These are phyloP conservation scores for Podospora australis DNA, from an alignment of 495 filamentous ascomycete species.

Conservation along the genomic window DNA sequence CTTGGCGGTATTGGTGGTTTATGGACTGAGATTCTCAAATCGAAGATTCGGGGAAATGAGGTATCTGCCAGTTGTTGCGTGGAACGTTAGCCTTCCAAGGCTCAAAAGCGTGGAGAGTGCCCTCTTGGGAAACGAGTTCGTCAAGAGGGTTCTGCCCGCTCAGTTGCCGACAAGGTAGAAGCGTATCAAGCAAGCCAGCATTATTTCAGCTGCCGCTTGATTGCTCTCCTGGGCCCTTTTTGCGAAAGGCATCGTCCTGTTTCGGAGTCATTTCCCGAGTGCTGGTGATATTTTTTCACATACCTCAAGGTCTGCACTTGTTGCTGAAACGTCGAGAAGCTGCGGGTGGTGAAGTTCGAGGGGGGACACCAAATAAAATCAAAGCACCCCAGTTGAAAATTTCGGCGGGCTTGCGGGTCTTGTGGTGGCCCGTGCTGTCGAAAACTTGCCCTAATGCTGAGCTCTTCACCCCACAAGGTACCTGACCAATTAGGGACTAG, in stretches of 20 bases:
- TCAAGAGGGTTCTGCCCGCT: slow-evolving; percentile 88
- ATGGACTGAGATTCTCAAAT: slow-evolving; percentile 73
- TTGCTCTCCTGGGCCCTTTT: slow-evolving; percentile 48
- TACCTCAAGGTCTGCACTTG: slow-evolving; percentile 32
- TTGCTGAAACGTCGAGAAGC: slow-evolving; percentile 8
- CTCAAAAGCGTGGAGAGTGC: slow-evolving; percentile 85
- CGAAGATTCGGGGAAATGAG: slow-evolving; percentile 55
- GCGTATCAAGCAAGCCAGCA: slow-evolving; percentile 53
- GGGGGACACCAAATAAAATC: slow-evolving; percentile 2
- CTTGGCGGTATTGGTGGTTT: slow-evolving; percentile 55
- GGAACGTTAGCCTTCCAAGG: slow-evolving; percentile 72
- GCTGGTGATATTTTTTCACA: slow-evolving; percentile 21
- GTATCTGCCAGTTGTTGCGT: slow-evolving; percentile 54
- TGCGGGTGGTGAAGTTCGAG: slow-evolving; percentile 11
- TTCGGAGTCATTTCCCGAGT: slow-evolving; percentile 27
- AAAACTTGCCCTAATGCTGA: slow-evolving; percentile 23
- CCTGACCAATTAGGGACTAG: slow-evolving; percentile 1
- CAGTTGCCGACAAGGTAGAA: slow-evolving; percentile 62
- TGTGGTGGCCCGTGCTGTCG: slow-evolving; percentile 23
- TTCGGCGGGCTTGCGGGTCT: slow-evolving; percentile 1
- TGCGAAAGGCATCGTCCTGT: slow-evolving; percentile 36
- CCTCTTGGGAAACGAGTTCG: slow-evolving; percentile 45
- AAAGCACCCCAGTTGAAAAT: slow-evolving; percentile 2
- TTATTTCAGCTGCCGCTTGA: slow-evolving; percentile 26
- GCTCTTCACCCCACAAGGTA: not conserved